phyloP scores from a whole-genome alignment of 2,329 filamentous ascomycete genomes.

The Penicillium freii region DNA sequence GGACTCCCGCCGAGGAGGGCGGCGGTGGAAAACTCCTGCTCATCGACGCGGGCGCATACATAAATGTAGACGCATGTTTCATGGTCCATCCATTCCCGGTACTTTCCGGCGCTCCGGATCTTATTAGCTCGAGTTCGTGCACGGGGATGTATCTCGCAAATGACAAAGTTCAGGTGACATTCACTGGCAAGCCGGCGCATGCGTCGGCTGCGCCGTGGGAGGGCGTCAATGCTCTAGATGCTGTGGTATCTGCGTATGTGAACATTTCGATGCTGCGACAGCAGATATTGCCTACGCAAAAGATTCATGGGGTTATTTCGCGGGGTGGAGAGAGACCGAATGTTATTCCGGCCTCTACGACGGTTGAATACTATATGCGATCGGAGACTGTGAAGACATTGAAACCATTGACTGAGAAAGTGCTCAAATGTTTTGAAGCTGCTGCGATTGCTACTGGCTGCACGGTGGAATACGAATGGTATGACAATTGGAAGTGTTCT shows the following conservation, averaged over 20 bases:
- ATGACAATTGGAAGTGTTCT: neutral
- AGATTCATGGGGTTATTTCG: constrained; percentile 53
- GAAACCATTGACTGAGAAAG: constrained; percentile 26
- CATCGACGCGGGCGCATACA: constrained; percentile 40
- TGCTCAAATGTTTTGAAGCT: constrained; percentile 34
- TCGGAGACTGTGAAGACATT: constrained; percentile 42
- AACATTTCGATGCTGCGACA: constrained; percentile 53
- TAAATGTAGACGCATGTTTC: constrained; percentile 33
- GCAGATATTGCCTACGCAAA: constrained; percentile 52
- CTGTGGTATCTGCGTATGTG: constrained; percentile 48
- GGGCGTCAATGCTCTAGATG: constrained; percentile 59
- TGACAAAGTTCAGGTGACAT: constrained; percentile 38
- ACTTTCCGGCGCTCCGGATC: neutral
- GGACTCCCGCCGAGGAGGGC: constrained; percentile 31
- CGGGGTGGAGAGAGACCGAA: constrained; percentile 55
- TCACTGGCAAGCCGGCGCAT: constrained; percentile 54
- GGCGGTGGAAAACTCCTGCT: constrained; percentile 35
- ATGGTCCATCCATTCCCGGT: constrained; percentile 36
- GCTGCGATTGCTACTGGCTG: constrained; percentile 35
- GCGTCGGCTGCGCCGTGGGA: constrained; percentile 57
- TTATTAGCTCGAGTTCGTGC: constrained; percentile 14
- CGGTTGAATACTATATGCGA: constrained; percentile 47
- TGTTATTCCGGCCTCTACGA: constrained; percentile 54
- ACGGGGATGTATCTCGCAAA: constrained; percentile 26
- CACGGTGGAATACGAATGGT: constrained; percentile 30